Evolutionary conservation across 331 rosid species (phyloP), one percentile per base, ranked within the genome.

Genomic region (Arachis monticola): DNA sequence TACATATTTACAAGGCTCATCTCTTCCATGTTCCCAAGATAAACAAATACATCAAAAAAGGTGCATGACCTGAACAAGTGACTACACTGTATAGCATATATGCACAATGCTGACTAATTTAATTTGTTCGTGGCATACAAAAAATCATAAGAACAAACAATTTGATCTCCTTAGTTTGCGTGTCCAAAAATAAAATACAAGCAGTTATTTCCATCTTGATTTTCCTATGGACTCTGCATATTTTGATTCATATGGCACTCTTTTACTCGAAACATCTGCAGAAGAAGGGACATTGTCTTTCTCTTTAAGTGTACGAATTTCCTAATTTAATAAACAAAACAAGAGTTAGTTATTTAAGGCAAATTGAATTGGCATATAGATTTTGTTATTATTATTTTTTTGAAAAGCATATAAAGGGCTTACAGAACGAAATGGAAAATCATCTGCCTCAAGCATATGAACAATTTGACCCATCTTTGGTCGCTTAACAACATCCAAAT

Each of bases 391-490:
- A n/a, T n/a, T n/a, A n/a, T n/a, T n/a, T n/a, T n/a, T n/a, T n/a
- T n/a, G n/a, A n/a, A 44, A 44, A 44, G 8, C 8, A 35, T 35
- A 1, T 17, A 8, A 1, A 31, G 57, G 74, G 75, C 92, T 87
- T 82, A 92, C 99, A 10, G 97, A 79, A 42, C 96, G 97, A 74
- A 80, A 92, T 74, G 99, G 97, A 75, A 92, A 94, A 81, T 94
- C 99, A 70, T 94, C 99, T 58, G 96, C 89, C 80, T 92, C 99
- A 5, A 94, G 96, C 99, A 94, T 92, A 77, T 94, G 99, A 83
- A 90, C 93, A 74, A 94, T 92, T 82, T 94, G 99, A 76, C 99
- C 95, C 99, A 92, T 94, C 78, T 92, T 94, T 30, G 99, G 99
- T 51, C 99, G 88, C 85, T 94, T 94, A 63, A 50, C 44, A 38